phyloP scores from a whole-genome alignment of 2,329 filamentous ascomycete genomes.

The Sporothrix euskadiensis region DNA sequence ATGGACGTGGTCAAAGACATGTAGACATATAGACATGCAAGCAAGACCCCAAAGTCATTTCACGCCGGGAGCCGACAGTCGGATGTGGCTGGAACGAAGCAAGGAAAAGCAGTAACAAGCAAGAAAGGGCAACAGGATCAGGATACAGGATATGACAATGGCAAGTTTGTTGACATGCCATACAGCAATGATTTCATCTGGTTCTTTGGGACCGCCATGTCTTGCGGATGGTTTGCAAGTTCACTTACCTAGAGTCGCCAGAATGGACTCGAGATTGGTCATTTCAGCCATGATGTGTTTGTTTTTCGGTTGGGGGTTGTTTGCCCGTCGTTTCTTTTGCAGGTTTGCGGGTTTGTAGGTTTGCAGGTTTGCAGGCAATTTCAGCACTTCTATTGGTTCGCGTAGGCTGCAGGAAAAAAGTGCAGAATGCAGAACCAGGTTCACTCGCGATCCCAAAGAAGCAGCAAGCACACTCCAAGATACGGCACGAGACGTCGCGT shows the following conservation, averaged over 20 bases:
- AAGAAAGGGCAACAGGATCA: not conserved
- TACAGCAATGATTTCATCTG: not conserved
- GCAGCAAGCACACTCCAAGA: not conserved
- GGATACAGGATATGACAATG: not conserved
- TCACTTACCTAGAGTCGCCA: constrained; percentile 36
- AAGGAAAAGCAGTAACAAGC: not conserved
- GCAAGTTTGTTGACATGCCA: not conserved
- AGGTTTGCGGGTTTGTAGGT: not conserved
- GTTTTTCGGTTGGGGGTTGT: not conserved
- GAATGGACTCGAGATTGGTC: constrained; percentile 35
- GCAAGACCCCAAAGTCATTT: not conserved
- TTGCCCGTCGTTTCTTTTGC: not conserved
- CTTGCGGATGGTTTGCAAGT: not conserved
- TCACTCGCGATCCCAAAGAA: constrained; percentile 13
- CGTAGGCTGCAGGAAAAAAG: not conserved
- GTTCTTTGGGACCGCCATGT: not conserved
- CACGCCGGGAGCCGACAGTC: not conserved
- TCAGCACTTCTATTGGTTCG: not conserved
- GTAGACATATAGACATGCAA: not conserved
- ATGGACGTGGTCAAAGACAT: not conserved
- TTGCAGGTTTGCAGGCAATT: not conserved
- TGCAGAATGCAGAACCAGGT: not conserved
- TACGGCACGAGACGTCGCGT: not conserved
- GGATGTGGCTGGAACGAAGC: not conserved
- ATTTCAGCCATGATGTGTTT: constrained; percentile 31